These are phyloP conservation scores for Xylaria venustula DNA, from an alignment of 495 filamentous ascomycete species.

Conservation along the genomic window DNA sequence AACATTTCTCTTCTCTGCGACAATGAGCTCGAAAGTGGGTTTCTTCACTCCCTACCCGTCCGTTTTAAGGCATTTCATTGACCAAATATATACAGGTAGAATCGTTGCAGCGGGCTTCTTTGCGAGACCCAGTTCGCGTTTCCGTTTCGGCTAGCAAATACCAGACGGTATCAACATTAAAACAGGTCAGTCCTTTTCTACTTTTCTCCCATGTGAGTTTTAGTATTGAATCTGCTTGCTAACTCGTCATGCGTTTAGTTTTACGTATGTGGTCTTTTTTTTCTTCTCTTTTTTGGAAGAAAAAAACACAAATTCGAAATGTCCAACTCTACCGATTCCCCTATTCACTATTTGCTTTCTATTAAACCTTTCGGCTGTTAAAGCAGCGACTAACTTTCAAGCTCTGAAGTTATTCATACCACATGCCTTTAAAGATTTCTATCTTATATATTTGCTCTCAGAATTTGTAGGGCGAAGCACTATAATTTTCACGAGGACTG, in stretches of 20 bases:
- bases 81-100: slow-evolving; percentile 55
- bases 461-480: slow-evolving; percentile 77
- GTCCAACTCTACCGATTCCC: too few species aligned
- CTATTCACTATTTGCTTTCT: background rate
- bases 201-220: background rate
- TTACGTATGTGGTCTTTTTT: slow-evolving; percentile 15
- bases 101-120: slow-evolving; percentile 80
- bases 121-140: slow-evolving; percentile 69
- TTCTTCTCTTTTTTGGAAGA: too few species aligned
- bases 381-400: background rate
- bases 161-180: slow-evolving; percentile 81
- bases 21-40: slow-evolving; percentile 72
- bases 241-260: background rate
- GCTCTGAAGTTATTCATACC: slow-evolving; percentile 60
- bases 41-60: background rate
- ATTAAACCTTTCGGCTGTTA: background rate
- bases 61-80: background rate
- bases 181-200: slow-evolving; percentile 43
- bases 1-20: slow-evolving; percentile 92
- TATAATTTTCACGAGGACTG: slow-evolving; percentile 92
- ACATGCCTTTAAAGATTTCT: slow-evolving; percentile 85
- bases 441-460: slow-evolving; percentile 81
- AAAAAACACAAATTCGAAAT: too few species aligned
- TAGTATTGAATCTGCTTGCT: background rate
- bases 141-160: slow-evolving; percentile 75